Evolutionary conservation across 1,284 basidiomycete genomes (phyloP), one percentile per base, ranked within the genome.

Genomic region (Veloporphyrellus conicus): DNA sequence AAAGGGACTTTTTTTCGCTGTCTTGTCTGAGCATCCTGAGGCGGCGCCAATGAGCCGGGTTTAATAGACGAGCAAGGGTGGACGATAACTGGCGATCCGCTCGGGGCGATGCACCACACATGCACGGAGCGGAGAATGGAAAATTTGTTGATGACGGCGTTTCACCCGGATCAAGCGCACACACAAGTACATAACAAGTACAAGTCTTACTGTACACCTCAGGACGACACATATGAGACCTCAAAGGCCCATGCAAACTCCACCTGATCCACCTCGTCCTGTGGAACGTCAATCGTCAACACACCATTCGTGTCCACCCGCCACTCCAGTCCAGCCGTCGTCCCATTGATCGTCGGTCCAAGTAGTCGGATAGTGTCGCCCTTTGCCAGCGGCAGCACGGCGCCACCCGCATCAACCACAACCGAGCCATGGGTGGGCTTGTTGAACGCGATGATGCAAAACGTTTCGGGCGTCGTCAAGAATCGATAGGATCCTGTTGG

Each of bases 401-500:
- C 45, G 1, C 52, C 62, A 9, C 72, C 70, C 20, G 70, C 69
- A n/a, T 69, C 66, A 5, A 78, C 60, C 3, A 61, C 52, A 7
- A 78, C 44, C 1, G 56, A 38, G 0, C 71, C 70, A 3, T 63
- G 42, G 3, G 47, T 48, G 0, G 74, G 76, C 7, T 61, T 62
- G 28, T 60, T 52, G 43, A 80, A 70, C 1, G 75, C 68, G 34
- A 79, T 61, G 54, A 82, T 69, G 56, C 75, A 82, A 54, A 82
- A 78, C 3, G 76, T 71, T 12, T 57, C 66, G 3, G 69, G 63
- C 0, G 74, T 79, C 6, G 74, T 77, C 20, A 74, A 69, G 61
- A 82, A 79, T 19, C 76, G 73, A 22, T 75, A 63, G 15, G 72
- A 67, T 25, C 61, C 61, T 23, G 60, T 56, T n/a, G 68, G 47